Evolutionary conservation across 805 yeast species (phyloP).

Genomic region (Yarrowia porcina): DNA sequence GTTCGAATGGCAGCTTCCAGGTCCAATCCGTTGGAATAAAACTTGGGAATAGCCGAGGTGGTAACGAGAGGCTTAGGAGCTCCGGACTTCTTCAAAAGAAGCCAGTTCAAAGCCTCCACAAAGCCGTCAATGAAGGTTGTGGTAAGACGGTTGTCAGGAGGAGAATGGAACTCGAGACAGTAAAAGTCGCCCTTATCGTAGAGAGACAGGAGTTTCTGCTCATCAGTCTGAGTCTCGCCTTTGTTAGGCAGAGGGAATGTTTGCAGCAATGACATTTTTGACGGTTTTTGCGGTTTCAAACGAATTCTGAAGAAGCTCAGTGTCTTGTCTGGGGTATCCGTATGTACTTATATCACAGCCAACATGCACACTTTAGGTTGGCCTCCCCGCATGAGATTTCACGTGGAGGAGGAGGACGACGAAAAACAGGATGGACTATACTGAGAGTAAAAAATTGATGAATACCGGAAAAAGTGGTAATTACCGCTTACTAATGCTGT

Average conservation of each 20-base stretch:
- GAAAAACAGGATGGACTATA: too few relatives aligned
- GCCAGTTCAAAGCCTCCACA: conserved; percentile 37
- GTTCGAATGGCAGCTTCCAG: conserved; percentile 39
- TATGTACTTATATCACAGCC: background rate
- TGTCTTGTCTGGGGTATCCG: background rate
- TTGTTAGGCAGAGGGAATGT: conserved; percentile 21
- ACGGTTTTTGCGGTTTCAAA: background rate
- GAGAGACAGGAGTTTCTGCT: conserved; percentile 47
- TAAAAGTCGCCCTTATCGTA: conserved; percentile 34
- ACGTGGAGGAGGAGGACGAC: too few relatives aligned
- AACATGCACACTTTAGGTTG: background rate
- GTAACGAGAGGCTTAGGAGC: conserved; percentile 40
- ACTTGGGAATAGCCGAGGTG: conserved; percentile 40
- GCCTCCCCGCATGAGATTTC: background rate
- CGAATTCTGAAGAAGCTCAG: background rate
- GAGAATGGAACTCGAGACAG: conserved; percentile 36
- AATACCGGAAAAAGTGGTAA: too few relatives aligned
- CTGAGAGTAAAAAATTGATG: too few relatives aligned
- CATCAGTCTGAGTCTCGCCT: conserved; percentile 23
- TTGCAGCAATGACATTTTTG: conserved; percentile 6
- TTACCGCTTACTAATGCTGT: too few relatives aligned
- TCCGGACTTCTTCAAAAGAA: conserved; percentile 32
- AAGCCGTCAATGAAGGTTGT: conserved; percentile 37
- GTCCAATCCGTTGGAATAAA: conserved; percentile 42
- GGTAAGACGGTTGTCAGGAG: conserved; percentile 42